Conservation (phyloP, 2,329 filamentous ascomycete genomes). For the Eutypa lata region DNA sequence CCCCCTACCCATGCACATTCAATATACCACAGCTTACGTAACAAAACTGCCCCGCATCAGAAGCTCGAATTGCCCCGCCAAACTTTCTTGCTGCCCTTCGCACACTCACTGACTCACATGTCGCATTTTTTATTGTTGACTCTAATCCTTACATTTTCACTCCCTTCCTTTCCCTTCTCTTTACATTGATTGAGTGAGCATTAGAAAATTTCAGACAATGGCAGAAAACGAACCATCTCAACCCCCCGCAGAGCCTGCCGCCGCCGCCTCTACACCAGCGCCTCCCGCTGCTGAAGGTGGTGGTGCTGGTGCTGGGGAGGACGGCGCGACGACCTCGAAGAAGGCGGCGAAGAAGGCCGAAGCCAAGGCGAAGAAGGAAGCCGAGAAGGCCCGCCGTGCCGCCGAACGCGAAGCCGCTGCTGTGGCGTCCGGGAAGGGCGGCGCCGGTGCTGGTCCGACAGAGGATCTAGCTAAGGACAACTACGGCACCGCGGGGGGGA, state of each 20-base stretch:
- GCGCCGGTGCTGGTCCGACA: conserved; percentile 58
- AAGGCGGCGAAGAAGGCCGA: conserved; percentile 83
- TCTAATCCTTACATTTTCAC: too few species aligned
- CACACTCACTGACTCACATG: not conserved
- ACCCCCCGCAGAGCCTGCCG: not conserved
- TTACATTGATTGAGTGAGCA: not conserved
- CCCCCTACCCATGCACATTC: not conserved
- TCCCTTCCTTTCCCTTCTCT: not conserved
- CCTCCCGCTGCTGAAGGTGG: not conserved
- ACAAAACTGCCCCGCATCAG: not conserved
- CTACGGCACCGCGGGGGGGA: conserved; percentile 70
- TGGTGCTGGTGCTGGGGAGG: not conserved
- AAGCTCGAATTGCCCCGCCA: not conserved
- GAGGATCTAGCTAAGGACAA: conserved; percentile 71
- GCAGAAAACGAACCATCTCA: not conserved
- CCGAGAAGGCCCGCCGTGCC: conserved; percentile 68
- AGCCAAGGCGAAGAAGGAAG: conserved; percentile 84
- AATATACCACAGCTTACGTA: not conserved
- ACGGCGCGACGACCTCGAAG: conserved; percentile 51
- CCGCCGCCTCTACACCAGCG: not conserved
- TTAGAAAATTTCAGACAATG: not conserved
- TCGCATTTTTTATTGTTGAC: not conserved
- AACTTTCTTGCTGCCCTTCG: not conserved
- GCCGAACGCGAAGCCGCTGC: conserved; percentile 74
- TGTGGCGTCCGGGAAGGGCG: conserved; percentile 56